phyloP scores from a whole-genome alignment of 495 filamentous ascomycete genomes.

The Entonaema liquescens region DNA sequence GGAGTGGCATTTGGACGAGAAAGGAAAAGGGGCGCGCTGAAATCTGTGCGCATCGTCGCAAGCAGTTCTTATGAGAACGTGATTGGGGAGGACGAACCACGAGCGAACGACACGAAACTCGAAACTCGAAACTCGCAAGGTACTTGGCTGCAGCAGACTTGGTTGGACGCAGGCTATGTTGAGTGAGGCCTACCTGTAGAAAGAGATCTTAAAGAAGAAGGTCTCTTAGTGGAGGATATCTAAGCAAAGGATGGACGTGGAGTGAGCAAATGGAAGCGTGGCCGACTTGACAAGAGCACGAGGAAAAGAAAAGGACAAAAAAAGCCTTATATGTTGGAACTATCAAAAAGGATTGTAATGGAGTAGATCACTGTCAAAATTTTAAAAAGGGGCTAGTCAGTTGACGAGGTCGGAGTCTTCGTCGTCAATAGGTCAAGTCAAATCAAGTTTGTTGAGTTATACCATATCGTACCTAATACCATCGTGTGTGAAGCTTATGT shows the following conservation, averaged over 20 bases:
- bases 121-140: slow-evolving; percentile 27
- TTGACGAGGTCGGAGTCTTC: slow-evolving; percentile 21
- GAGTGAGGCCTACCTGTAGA: background rate
- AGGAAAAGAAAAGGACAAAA: background rate
- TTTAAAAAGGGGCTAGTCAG: slow-evolving; percentile 18
- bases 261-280: slow-evolving; percentile 27
- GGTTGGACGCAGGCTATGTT: slow-evolving; percentile 1
- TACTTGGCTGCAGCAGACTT: slow-evolving; percentile 16
- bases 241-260: slow-evolving; percentile 14
- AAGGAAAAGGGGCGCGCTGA: slow-evolving; percentile 7
- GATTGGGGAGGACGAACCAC: slow-evolving; percentile 28
- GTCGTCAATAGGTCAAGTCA: slow-evolving; percentile 27
- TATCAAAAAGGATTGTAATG: slow-evolving; percentile 3
- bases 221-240: background rate
- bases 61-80: slow-evolving; percentile 7
- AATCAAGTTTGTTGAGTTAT: slow-evolving; percentile 34
- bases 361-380: slow-evolving; percentile 3
- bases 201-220: slow-evolving; percentile 1
- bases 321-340: background rate
- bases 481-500: background rate
- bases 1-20: slow-evolving; percentile 39
- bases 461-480: slow-evolving; percentile 1
- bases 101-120: slow-evolving; percentile 26
- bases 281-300: slow-evolving; percentile 17
- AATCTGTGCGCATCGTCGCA: slow-evolving; percentile 20